Base-by-base conservation (phyloP, 2,329 filamentous ascomycete species). In the Sclerotinia nivalis region DNA sequence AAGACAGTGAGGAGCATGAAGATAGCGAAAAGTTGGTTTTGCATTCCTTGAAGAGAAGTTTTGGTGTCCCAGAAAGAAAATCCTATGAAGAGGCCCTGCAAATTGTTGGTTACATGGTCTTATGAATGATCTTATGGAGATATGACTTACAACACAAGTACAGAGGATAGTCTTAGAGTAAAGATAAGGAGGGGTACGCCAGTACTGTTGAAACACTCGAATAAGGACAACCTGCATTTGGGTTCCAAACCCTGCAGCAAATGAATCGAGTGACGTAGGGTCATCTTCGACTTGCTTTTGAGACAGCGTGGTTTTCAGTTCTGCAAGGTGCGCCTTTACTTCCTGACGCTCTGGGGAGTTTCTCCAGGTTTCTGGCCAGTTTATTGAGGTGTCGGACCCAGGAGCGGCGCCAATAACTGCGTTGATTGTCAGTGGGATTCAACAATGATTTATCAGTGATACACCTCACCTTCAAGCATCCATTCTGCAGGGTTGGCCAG, bases 401-500 rank as follows among this genome's bases (percentile, higher is more conserved):
- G 90, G 86, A 25, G 83, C 88, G 12, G 87, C 88, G 8, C 89
- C 88, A 49, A 91, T 86, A 31, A 83, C 76, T 69, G 58, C 40
- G 25, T 37, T 58, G 2, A 47, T 22, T 59, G 47, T 72, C 62
- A 72, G 69, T 20, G 79, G 31, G 31, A 28, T 15, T 58, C 25
- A 18, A 18, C 9, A 40, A 52, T 18, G 9, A 9, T n/a, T 4
- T 20, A 4, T 13, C 9, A 40, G n/a, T 12, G 13, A 25, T n/a
- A 31, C 0, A 20, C 20, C 59, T 65, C 55, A 69, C 67, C 84
- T 66, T 87, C 85, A 8, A 87, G 80, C 91, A 94, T 93, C 88
- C 89, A 93, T 80, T 96, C 92, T 45, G 92, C 92, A 8, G 92
- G 92, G 80, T 96, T 96, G 50, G 90, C 90, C 12, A 87, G 87